phyloP scores from a whole-genome alignment of 192 early-diverging fungal genomes.

The Thamnidium elegans region DNA sequence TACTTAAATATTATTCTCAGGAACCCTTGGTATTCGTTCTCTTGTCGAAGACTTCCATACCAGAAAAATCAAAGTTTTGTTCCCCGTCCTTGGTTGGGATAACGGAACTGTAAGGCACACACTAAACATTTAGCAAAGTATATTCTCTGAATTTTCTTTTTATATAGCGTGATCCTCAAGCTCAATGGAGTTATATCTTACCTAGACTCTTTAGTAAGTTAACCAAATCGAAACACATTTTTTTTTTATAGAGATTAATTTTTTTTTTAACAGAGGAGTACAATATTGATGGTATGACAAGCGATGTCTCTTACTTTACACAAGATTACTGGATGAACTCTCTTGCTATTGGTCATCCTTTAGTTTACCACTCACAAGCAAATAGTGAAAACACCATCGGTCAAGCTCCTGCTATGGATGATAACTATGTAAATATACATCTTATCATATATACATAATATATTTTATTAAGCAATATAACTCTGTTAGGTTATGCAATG shows the following conservation, averaged over 20 bases:
- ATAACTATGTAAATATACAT: background rate
- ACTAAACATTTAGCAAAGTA: background rate
- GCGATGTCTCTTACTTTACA: constrained; percentile 16
- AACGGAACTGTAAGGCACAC: constrained; percentile 22
- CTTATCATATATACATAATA: background rate
- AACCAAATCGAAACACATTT: background rate
- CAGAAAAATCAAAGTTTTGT: constrained; percentile 9
- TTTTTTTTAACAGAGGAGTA: constrained; percentile 16
- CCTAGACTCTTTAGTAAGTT: constrained; percentile 24
- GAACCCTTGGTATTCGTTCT: constrained; percentile 16
- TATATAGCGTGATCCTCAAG: constrained; percentile 22
- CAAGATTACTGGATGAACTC: constrained; percentile 25
- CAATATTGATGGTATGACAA: constrained; percentile 24
- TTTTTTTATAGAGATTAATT: background rate
- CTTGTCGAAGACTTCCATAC: constrained; percentile 20
- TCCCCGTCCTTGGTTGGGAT: constrained; percentile 18
- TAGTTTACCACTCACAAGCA: constrained; percentile 13
- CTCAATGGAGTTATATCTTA: constrained; percentile 24
- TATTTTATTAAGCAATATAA: background rate
- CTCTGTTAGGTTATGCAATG: constrained; percentile 19
- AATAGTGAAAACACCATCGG: background rate
- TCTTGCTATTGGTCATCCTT: constrained; percentile 25
- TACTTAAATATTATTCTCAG: background rate
- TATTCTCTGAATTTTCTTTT: background rate
- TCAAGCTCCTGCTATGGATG: background rate